Base-by-base conservation (phyloP, 768 basidiomycete genomes). In the Phaeotremella skinneri region DNA sequence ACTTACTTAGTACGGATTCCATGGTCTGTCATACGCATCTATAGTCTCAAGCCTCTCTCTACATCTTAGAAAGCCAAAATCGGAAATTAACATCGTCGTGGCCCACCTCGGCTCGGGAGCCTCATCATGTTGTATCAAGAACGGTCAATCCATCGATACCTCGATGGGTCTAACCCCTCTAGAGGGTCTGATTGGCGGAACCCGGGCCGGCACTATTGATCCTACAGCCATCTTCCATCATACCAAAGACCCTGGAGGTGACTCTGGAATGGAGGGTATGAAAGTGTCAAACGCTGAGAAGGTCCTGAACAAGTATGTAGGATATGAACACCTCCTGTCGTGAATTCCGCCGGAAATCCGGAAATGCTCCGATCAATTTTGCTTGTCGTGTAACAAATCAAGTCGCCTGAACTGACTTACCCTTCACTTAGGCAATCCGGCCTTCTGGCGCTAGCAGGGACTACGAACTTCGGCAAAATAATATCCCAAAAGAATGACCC, bases 61-160 rank as follows among this genome's bases (percentile, higher is more conserved):
- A 1, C 81, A 84, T 68, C 80, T 93, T 9, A 57, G 80, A 3
- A 87, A 86, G 80, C 78, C 81, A 1, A 68, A 79, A 20, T 67
- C 79, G 13, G 67, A 83, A 9, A 78, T 87, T 47, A 90, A 87
- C 72, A 81, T 93, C 51, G 90, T 94, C 57, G 81, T 90, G 16
- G 80, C 90, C 29, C 92, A 94, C 75, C 83, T 94, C 55, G 91
- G 91, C 3, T 89, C 89, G n/a, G 92, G 92, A 14, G 91, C 91
- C 0, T 90, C 87, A 14, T 84, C 82, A 14, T 91, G 90, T 74
- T 85, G 85, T 17, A 86, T 94, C 73, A 81, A 81, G 49, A 71
- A 80, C 37, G 92, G 92, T 21, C 78, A 82, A 59, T 89, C 88
- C 21, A 81, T 87, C 63, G 90, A 94, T 76, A 93, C 90, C 0